Evolutionary conservation across 306 rosid species (phyloP).

Genomic region (Comarum palustre): DNA sequence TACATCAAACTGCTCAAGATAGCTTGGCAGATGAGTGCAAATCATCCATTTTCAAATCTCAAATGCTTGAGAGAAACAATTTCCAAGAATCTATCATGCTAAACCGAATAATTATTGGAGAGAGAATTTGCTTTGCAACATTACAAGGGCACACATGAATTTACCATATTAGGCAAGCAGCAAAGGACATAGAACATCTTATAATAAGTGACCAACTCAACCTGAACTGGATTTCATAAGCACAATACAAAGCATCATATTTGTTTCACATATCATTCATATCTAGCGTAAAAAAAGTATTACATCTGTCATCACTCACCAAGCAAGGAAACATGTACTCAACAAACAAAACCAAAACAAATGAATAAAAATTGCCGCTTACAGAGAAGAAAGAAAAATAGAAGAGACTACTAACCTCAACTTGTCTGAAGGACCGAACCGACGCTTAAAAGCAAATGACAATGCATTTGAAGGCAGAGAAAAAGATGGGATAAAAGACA

Average conservation of each 20-base stretch:
- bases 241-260: conserved; percentile 3
- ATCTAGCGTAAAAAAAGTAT: neutral
- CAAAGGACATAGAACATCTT: neutral
- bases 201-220: conserved; percentile 3
- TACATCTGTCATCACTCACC: neutral
- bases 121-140: neutral
- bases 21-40: neutral
- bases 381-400: neutral
- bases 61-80: neutral
- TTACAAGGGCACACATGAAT: neutral
- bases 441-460: conserved; percentile 85
- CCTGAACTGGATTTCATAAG: conserved; percentile 1
- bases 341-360: neutral
- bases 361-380: neutral
- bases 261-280: neutral
- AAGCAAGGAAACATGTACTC: neutral
- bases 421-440: conserved; percentile 70
- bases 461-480: conserved; percentile 79
- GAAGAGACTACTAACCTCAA: conserved; percentile 54
- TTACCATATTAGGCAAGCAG: neutral
- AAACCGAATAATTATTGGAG: neutral
- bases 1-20: neutral
- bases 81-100: neutral
- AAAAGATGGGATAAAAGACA: conserved; percentile 73
- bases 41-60: neutral